Conservation (phyloP, 2,329 filamentous ascomycete genomes). For the Albifimbria verrucaria region DNA sequence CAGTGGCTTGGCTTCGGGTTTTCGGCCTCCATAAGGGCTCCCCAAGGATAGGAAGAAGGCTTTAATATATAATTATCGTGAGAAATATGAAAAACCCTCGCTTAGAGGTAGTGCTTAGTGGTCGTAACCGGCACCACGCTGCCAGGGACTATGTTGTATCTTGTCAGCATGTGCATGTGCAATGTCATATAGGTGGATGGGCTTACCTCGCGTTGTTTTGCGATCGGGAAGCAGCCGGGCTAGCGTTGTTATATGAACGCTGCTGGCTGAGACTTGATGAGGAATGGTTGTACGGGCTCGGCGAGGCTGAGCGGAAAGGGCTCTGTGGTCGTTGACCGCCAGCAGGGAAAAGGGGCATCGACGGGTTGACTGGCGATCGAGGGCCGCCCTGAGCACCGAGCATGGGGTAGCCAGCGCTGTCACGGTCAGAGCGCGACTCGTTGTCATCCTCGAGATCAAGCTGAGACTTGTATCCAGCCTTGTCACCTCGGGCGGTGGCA, state of each 20-base stretch:
- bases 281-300: constrained; percentile 30
- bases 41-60: no score
- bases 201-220: constrained; percentile 39
- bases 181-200: no score
- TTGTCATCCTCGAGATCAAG: constrained; percentile 40
- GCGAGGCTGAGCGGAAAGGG: constrained; percentile 30
- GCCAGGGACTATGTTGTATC: constrained; percentile 34
- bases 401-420: constrained; percentile 27
- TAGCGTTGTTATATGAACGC: constrained; percentile 27
- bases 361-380: constrained; percentile 38
- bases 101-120: constrained; percentile 17
- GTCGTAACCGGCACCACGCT: constrained; percentile 43
- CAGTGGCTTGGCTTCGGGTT: no score
- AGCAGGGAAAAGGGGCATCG: constrained; percentile 41
- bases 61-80: no score
- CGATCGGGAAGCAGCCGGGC: constrained; percentile 30
- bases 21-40: no score
- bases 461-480: constrained; percentile 50
- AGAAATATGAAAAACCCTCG: background rate
- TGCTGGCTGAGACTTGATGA: constrained; percentile 27
- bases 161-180: no score
- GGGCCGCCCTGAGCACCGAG: constrained; percentile 26
- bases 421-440: constrained; percentile 32
- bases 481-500: constrained; percentile 83
- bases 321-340: constrained; percentile 30